phyloP scores from a whole-genome alignment of 768 basidiomycete genomes.

The Rhodotorula kratochvilovae region DNA sequence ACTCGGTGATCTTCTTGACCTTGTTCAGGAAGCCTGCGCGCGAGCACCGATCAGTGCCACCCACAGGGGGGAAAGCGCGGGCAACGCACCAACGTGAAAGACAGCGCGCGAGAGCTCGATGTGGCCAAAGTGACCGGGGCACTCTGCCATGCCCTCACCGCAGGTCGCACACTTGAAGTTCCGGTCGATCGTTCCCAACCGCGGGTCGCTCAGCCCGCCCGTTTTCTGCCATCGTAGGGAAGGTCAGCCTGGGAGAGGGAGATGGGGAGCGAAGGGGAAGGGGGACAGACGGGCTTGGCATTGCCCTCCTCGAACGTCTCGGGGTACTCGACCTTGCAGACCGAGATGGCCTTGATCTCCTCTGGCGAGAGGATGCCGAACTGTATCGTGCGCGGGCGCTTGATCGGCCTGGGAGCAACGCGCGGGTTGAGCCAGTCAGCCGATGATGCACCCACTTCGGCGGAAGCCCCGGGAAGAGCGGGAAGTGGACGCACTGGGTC shows the following conservation, averaged over 20 bases:
- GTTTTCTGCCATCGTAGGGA: conserved; percentile 65
- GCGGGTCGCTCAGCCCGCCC: conserved; percentile 94
- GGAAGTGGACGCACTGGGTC: conserved; percentile 17
- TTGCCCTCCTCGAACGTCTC: conserved; percentile 98
- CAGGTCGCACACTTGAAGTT: conserved; percentile 99
- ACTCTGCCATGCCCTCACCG: conserved; percentile 99
- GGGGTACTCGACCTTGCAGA: conserved; percentile 96
- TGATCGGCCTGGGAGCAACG: conserved; percentile 29
- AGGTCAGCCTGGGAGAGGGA: too few relatives aligned
- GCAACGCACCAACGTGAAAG: conserved; percentile 78
- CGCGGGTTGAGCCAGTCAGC: background rate
- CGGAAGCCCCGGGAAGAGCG: background rate
- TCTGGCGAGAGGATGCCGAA: conserved; percentile 98
- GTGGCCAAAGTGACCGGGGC: conserved; percentile 98
- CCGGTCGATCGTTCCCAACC: conserved; percentile 95
- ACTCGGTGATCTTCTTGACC: conserved; percentile 99
- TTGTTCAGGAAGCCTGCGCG: conserved; percentile 84
- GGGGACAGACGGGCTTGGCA: conserved; percentile 67
- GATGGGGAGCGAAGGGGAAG: background rate
- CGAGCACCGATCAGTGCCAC: background rate
- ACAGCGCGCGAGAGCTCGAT: conserved; percentile 96
- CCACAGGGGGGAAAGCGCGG: background rate
- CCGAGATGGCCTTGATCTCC: conserved; percentile 99
- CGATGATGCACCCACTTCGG: too few relatives aligned
- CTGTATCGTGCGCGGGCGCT: conserved; percentile 78